Evolutionary conservation across 495 filamentous ascomycete species (phyloP), one percentile per base, ranked within the genome.

Genomic region (Tuber calosporum): DNA sequence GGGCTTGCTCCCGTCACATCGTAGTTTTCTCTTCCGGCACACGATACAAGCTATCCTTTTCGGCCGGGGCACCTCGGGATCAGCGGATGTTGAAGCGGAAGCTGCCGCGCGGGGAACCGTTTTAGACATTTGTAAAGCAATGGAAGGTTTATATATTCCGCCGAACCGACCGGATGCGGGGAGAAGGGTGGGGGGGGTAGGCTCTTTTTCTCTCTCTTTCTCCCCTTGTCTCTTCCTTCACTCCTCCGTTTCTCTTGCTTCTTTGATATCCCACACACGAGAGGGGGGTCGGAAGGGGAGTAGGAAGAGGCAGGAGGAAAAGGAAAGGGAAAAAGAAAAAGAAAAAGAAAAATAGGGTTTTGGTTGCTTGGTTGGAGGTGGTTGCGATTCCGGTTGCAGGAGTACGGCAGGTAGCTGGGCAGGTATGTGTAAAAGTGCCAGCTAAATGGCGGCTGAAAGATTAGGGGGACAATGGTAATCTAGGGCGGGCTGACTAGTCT

Each of bases 31-130:
- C 82, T 94, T 95, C 78, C 95, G 87, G 81, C 95, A 99, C 67
- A 99, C 89, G 71, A 97, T 91, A 82, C 95, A 99, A n/a, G 95
- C 95, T 76, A 98, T 93, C 79, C 95, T 88, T 85, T 98, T 98
- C 36, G 90, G 89, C 79, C 93, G 93, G 39, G 93, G 91, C 26
- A 92, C 85, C 30, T 82, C 80, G 36, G 71, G 67, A 38, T 77
- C 75, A 43, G 68, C 58, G n/a, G 72, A 20, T 40, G 66, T 37
- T 67, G 62, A 20, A 53, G 48, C 66, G 42, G 75, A 22, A n/a
- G 69, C 20, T 77, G 48, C 41, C 45, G 58, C 36, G 37, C 70
- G 69, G 53, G 30, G 53, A 62, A 62, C 53, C n/a, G 53, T 62
- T 15, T 62, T 62, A 62, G 53, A 62, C 53, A 62, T 62, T 62